Conservation (phyloP, 2,329 filamentous ascomycete genomes). For the Cordyceps farinosa region DNA sequence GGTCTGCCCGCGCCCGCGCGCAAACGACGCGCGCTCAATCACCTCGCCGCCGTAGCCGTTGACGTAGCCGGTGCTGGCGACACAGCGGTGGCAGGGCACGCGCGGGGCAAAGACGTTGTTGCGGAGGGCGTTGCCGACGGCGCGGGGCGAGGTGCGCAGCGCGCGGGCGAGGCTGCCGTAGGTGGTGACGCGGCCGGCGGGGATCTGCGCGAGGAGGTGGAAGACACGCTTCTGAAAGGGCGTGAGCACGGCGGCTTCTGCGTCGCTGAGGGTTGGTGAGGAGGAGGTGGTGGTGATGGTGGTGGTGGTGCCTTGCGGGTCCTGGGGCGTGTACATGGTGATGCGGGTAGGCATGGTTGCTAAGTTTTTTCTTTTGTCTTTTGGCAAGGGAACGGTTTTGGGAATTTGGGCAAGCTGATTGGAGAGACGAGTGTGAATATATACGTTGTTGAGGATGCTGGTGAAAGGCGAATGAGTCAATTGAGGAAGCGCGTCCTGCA, state of each 20-base stretch:
- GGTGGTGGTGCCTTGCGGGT: conserved; percentile 8
- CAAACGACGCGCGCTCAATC: conserved; percentile 4
- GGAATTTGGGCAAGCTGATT: not conserved
- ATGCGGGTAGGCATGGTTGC: conserved; percentile 7
- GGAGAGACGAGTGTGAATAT: not conserved
- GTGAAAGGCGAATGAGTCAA: not conserved
- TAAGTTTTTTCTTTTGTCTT: too few relatives aligned
- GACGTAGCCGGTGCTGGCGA: conserved; percentile 17
- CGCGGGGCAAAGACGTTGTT: conserved; percentile 17
- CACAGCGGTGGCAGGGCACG: conserved; percentile 18
- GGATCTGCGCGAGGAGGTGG: conserved; percentile 11
- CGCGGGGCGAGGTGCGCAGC: conserved; percentile 17
- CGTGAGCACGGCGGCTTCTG: conserved; percentile 8
- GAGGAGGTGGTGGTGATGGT: not conserved
- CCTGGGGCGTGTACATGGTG: conserved; percentile 15
- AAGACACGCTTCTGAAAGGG: conserved; percentile 16
- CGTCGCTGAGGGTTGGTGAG: not conserved
- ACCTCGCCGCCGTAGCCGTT: conserved; percentile 19
- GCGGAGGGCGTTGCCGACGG: conserved; percentile 19
- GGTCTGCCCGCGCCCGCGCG: not conserved
- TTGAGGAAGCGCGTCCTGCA: not conserved
- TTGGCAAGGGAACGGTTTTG: too few relatives aligned
- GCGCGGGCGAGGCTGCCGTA: conserved; percentile 15
- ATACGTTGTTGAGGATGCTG: not conserved
- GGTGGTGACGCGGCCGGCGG: conserved; percentile 18